Conservation (phyloP, 73 alveolate species). For the Urostyla sp. region DNA sequence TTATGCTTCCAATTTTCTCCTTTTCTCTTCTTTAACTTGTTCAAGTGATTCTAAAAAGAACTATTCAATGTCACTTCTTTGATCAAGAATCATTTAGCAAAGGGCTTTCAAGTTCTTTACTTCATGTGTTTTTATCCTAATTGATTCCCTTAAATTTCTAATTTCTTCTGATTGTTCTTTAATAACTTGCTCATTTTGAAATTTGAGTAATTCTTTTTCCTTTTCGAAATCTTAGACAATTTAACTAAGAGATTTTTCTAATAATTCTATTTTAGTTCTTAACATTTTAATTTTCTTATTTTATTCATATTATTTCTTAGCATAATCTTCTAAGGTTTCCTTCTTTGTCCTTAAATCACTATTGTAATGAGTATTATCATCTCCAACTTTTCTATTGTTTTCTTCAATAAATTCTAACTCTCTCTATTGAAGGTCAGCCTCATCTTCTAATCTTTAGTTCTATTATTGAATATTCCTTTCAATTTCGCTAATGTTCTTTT, state of each 20-base stretch:
- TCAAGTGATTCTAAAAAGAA: slow-evolving; percentile 88
- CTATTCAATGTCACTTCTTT: slow-evolving; percentile 89
- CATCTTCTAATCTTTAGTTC: slow-evolving; percentile 61
- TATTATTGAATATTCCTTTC: slow-evolving; percentile 64
- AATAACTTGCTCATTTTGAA: slow-evolving; percentile 61
- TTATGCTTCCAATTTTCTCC: slow-evolving; percentile 63
- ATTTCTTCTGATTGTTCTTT: slow-evolving; percentile 70
- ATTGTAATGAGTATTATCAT: slow-evolving; percentile 52
- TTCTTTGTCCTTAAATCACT: slow-evolving; percentile 44
- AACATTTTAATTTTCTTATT: slow-evolving; percentile 68
- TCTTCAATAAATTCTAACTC: slow-evolving; percentile 50
- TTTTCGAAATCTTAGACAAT: slow-evolving; percentile 74
- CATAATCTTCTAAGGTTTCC: slow-evolving; percentile 61
- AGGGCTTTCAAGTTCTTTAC: slow-evolving; percentile 77
- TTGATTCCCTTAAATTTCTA: slow-evolving; percentile 62
- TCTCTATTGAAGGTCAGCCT: slow-evolving; percentile 48
- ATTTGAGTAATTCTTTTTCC: slow-evolving; percentile 71
- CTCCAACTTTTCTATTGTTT: neutral
- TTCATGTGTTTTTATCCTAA: slow-evolving; percentile 79
- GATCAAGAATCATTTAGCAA: slow-evolving; percentile 88
- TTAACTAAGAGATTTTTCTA: slow-evolving; percentile 66
- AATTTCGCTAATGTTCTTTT: slow-evolving; percentile 46
- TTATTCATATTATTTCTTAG: slow-evolving; percentile 69
- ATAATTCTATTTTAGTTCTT: slow-evolving; percentile 63
- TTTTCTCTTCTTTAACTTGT: slow-evolving; percentile 85